phyloP scores from a whole-genome alignment of 208 protist genomes.

The Acanthamoeba sp. region DNA sequence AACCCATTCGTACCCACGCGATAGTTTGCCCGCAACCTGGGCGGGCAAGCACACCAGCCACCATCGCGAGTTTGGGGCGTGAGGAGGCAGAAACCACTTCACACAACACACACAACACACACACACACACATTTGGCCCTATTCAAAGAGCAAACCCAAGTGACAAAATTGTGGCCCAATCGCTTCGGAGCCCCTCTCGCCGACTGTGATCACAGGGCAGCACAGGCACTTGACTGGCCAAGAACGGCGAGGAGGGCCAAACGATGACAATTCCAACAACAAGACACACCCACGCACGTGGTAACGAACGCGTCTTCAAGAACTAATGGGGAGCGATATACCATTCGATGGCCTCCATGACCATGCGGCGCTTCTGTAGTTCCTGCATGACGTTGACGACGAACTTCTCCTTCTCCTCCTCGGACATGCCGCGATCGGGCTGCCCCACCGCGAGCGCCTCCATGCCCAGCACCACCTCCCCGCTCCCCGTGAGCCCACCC shows the following conservation, averaged over 20 bases:
- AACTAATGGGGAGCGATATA: neutral
- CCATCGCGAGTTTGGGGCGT: too few species aligned
- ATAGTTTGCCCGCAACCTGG: constrained; percentile 12
- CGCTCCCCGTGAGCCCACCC: neutral
- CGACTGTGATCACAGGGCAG: too few species aligned
- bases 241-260: too few species aligned
- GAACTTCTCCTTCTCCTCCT: constrained; percentile 44
- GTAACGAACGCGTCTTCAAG: too few species aligned
- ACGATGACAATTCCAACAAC: too few species aligned
- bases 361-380: constrained; percentile 27
- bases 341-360: constrained; percentile 46
- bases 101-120: neutral
- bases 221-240: too few species aligned
- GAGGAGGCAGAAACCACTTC: too few species aligned
- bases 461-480: constrained; percentile 17
- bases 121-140: neutral
- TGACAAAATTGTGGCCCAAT: too few species aligned
- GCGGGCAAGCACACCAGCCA: too few species aligned
- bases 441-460: neutral
- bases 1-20: neutral
- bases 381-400: constrained; percentile 42
- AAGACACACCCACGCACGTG: neutral
- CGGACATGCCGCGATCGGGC: constrained; percentile 25
- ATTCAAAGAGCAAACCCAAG: too few species aligned
- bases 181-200: too few species aligned